Percentiles rank a stretch among this genome's conserved stretches.
phyloP scores from a whole-genome alignment of 2,329 filamentous ascomycete species.

The Claviceps capensis region DNA sequence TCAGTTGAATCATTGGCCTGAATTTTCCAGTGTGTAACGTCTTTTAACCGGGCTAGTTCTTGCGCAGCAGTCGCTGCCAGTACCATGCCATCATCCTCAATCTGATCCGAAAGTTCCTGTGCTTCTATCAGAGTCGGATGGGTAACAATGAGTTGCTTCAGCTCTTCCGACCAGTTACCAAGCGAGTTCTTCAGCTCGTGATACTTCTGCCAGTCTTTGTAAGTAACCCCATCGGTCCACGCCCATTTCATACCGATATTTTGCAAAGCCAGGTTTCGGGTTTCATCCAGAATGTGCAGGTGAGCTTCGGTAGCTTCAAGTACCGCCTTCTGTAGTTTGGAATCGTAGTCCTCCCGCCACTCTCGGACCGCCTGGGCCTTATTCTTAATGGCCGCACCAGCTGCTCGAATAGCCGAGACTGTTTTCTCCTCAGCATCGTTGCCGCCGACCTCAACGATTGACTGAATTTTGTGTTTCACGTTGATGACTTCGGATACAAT shows the following conservation, averaged over 20 bases:
- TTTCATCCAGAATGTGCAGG: constrained; percentile 67
- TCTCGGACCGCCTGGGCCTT: constrained; percentile 62
- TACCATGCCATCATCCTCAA: constrained; percentile 70
- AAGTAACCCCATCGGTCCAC: constrained; percentile 88
- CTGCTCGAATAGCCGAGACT: constrained; percentile 41
- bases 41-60: constrained; percentile 68
- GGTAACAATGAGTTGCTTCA: constrained; percentile 60
- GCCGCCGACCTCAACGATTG: constrained; percentile 37
- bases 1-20: constrained; percentile 58
- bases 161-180: constrained; percentile 70
- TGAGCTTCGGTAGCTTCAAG: constrained; percentile 64
- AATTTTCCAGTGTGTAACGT: constrained; percentile 76
- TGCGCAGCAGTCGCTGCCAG: constrained; percentile 65
- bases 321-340: constrained; percentile 54
- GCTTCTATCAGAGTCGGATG: constrained; percentile 59
- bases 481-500: constrained; percentile 47
- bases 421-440: constrained; percentile 29
- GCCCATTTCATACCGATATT: constrained; percentile 93
- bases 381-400: constrained; percentile 61
- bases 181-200: constrained; percentile 75
- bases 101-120: constrained; percentile 49
- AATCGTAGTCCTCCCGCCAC: constrained; percentile 62
- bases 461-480: constrained; percentile 55
- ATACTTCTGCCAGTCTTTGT: constrained; percentile 95
- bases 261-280: constrained; percentile 72